These are phyloP conservation scores for Diaporthe citrichinensis DNA, from an alignment of 2,329 filamentous ascomycete genomes.

Conservation along the genomic window DNA sequence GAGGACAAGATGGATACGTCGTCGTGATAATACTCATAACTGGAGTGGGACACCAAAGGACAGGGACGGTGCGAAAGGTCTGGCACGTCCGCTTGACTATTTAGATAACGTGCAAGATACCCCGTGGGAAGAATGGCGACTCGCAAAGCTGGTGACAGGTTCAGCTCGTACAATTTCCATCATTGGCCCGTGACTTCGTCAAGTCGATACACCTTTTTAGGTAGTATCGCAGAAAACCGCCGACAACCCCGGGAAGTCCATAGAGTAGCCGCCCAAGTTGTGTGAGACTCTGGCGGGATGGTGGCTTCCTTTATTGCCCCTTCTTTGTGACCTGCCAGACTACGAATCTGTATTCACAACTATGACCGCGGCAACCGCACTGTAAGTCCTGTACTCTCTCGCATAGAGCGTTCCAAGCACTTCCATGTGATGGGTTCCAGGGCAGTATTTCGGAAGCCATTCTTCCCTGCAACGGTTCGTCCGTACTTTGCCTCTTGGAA, in stretches of 20 bases:
- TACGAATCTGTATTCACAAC: too few relatives aligned
- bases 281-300: too few relatives aligned
- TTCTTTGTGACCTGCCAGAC: background rate
- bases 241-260: too few relatives aligned
- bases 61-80: background rate
- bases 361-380: background rate
- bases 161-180: background rate
- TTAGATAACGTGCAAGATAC: conserved; percentile 37
- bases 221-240: too few relatives aligned
- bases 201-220: background rate
- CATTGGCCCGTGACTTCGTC: background rate
- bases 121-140: conserved; percentile 24
- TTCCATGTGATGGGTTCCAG: too few relatives aligned
- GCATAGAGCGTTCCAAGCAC: background rate
- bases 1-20: conserved; percentile 79
- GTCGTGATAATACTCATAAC: conserved; percentile 38
- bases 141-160: background rate
- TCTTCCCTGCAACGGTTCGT: background rate
- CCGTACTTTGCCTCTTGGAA: background rate
- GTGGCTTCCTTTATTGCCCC: too few relatives aligned
- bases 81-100: conserved; percentile 1
- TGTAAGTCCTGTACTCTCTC: background rate
- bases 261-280: background rate
- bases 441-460: background rate
- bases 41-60: background rate